Conservation (phyloP, 1,284 basidiomycete species). For the Paramarasmius palmivorus region DNA sequence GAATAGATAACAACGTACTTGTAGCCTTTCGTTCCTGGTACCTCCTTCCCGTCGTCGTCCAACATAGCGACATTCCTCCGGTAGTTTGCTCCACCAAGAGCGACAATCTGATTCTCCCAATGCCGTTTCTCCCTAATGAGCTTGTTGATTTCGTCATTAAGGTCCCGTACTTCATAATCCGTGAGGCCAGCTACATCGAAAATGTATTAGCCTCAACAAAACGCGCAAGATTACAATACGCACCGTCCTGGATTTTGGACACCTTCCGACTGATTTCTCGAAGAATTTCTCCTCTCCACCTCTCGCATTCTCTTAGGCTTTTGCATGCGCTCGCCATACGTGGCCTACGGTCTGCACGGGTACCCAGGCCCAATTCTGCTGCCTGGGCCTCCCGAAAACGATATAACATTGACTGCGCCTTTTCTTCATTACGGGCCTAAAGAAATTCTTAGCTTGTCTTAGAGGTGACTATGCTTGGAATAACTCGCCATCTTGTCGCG, state of each 20-base stretch:
- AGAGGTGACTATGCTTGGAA: background rate
- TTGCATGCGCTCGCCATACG: conserved; percentile 90
- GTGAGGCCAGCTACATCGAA: conserved; percentile 75
- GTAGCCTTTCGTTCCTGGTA: conserved; percentile 97
- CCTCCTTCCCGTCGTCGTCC: conserved; percentile 93
- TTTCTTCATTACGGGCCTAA: conserved; percentile 95
- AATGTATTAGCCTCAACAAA: background rate
- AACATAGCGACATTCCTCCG: conserved; percentile 88
- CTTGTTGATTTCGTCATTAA: conserved; percentile 99
- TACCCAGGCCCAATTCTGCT: conserved; percentile 89
- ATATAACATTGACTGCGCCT: conserved; percentile 98
- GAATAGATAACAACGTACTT: conserved; percentile 62
- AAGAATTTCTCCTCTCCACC: conserved; percentile 94
- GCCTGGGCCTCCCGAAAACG: conserved; percentile 98
- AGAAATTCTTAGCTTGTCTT: background rate
- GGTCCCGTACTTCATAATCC: conserved; percentile 94
- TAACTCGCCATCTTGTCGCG: background rate
- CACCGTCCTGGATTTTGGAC: conserved; percentile 95
- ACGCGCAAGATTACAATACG: conserved; percentile 28
- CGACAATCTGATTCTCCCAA: conserved; percentile 97
- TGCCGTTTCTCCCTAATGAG: conserved; percentile 93
- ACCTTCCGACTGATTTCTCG: conserved; percentile 96
- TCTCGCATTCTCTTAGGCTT: conserved; percentile 89
- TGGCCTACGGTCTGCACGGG: conserved; percentile 79
- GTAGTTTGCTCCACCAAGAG: conserved; percentile 96